Conservation (phyloP, 2,329 filamentous ascomycete genomes). For the Phyllosticta citribraziliensis region DNA sequence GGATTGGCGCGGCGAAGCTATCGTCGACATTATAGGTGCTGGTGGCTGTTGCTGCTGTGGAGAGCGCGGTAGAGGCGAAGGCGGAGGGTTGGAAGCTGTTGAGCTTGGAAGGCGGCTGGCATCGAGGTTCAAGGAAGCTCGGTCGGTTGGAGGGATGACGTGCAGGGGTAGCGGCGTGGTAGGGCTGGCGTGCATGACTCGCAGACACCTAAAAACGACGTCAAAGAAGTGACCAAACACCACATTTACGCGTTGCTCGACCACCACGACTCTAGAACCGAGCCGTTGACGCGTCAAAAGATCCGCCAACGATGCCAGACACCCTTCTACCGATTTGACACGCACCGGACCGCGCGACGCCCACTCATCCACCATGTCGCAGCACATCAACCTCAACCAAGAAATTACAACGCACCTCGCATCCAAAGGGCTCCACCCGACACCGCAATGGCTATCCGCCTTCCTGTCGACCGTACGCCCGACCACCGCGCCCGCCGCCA, state of each 20-base stretch:
- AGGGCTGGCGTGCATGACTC: constrained; percentile 10
- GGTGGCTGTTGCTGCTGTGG: background rate
- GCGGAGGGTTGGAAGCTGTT: background rate
- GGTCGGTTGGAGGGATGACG: background rate
- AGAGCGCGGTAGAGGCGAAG: background rate
- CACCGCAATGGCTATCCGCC: constrained; percentile 50
- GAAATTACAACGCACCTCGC: constrained; percentile 45
- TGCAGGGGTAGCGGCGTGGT: no score
- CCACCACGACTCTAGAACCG: background rate
- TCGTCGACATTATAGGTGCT: constrained; percentile 41
- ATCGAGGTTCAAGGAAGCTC: background rate
- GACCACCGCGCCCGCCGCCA: constrained; percentile 54
- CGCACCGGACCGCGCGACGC: background rate
- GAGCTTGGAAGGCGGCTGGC: background rate
- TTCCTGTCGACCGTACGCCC: constrained; percentile 49
- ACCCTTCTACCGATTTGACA: background rate
- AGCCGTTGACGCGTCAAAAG: background rate
- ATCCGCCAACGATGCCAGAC: background rate
- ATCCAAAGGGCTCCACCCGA: constrained; percentile 47
- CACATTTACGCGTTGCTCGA: no score
- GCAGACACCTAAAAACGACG: background rate
- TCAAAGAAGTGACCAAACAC: background rate
- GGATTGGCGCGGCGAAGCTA: constrained; percentile 50
- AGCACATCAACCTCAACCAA: constrained; percentile 20
- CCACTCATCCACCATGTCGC: constrained; percentile 32